phyloP scores from a whole-genome alignment of 345 rosid genomes.

The Eutrema yunnanense region DNA sequence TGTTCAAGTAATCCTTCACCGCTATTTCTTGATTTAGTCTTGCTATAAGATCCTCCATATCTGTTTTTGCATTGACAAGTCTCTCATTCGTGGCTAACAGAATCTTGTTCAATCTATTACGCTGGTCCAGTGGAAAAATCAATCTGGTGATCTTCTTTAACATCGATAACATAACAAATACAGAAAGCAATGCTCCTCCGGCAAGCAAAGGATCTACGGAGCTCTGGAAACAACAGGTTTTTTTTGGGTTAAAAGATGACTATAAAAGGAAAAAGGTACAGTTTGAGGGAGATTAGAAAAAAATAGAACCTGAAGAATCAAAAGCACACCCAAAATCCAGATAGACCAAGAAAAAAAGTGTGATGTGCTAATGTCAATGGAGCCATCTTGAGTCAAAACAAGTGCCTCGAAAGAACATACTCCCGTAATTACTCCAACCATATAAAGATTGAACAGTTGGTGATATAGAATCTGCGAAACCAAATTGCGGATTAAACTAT shows the following conservation, averaged over 20 bases:
- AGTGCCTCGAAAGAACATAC: neutral
- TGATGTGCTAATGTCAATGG: neutral
- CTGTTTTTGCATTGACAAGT: conserved; percentile 78
- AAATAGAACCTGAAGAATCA: too few relatives aligned
- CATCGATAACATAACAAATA: neutral
- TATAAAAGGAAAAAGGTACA: too few relatives aligned
- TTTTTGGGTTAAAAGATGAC: too few relatives aligned
- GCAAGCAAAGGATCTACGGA: neutral
- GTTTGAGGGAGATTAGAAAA: too few relatives aligned
- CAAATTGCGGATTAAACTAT: too few relatives aligned
- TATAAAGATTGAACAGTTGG: too few relatives aligned
- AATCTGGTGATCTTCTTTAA: neutral
- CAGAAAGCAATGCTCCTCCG: neutral
- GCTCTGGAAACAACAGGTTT: neutral
- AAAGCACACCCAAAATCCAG: neutral
- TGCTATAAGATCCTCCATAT: conserved; percentile 93
- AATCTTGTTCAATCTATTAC: conserved; percentile 68
- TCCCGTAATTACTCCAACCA: neutral
- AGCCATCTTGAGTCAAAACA: neutral
- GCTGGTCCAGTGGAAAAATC: conserved; percentile 59
- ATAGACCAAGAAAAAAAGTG: neutral
- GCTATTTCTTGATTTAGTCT: conserved; percentile 91
- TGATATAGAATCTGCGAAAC: too few relatives aligned
- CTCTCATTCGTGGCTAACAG: conserved; percentile 69
- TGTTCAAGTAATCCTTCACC: conserved; percentile 77